phyloP scores from a whole-genome alignment of 495 filamentous ascomycete species.

The Astrothelium macrocarpum region DNA sequence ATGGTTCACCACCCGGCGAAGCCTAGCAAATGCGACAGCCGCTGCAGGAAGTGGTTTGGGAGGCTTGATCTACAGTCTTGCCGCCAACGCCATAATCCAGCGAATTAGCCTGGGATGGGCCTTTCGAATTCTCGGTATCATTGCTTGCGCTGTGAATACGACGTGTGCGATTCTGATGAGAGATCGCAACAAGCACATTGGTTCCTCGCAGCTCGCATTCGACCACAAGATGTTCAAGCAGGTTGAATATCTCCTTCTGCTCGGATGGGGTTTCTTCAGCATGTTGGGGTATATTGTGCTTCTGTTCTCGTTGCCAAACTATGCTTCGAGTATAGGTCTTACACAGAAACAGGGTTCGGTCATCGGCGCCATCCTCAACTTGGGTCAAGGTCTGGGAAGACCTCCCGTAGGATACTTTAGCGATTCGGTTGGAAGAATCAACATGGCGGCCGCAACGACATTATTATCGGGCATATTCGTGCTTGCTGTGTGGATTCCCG shows the following conservation, averaged over 20 bases:
- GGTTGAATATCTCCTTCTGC: slow-evolving; percentile 52
- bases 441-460: slow-evolving; percentile 53
- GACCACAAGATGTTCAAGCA: slow-evolving; percentile 38
- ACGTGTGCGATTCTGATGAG: slow-evolving; percentile 49
- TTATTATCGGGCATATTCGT: slow-evolving; percentile 49
- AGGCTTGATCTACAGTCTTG: slow-evolving; percentile 51
- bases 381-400: slow-evolving; percentile 54
- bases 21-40: slow-evolving; percentile 64
- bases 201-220: slow-evolving; percentile 24
- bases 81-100: slow-evolving; percentile 50
- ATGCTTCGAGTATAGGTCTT: slow-evolving; percentile 54
- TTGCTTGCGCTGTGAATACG: slow-evolving; percentile 49
- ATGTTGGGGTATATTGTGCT: slow-evolving; percentile 66
- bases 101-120: slow-evolving; percentile 54
- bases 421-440: slow-evolving; percentile 57
- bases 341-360: slow-evolving; percentile 56
- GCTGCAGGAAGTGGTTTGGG: slow-evolving; percentile 67
- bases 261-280: slow-evolving; percentile 60
- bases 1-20: slow-evolving; percentile 64
- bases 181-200: slow-evolving; percentile 60
- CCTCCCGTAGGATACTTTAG: slow-evolving; percentile 59
- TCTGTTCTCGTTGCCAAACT: slow-evolving; percentile 63
- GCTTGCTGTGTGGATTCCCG: slow-evolving; percentile 62
- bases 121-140: slow-evolving; percentile 57
- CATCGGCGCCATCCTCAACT: slow-evolving; percentile 61